Conservation (phyloP, 2,329 filamentous ascomycete species). For the Curvularia verruculosa region DNA sequence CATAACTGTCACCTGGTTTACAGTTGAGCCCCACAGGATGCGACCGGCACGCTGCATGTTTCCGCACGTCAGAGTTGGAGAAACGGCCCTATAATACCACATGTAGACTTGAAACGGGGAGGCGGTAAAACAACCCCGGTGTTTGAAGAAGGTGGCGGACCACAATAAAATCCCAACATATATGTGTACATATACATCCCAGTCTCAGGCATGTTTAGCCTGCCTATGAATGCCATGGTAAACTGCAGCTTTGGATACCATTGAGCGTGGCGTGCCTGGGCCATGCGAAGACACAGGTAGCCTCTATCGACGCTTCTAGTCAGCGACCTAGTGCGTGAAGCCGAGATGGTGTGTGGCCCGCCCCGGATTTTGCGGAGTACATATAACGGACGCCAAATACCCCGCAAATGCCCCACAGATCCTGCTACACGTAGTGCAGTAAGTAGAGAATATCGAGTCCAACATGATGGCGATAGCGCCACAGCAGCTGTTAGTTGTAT, state of each 20-base stretch:
- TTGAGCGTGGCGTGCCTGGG: not conserved
- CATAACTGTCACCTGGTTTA: constrained; percentile 5
- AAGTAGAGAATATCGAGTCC: not conserved
- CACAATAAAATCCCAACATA: not conserved
- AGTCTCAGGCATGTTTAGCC: constrained; percentile 3
- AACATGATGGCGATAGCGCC: not conserved
- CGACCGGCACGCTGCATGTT: constrained; percentile 9
- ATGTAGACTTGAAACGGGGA: constrained; percentile 5
- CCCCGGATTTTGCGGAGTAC: not conserved
- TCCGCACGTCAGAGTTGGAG: constrained; percentile 16
- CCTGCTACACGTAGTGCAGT: not conserved
- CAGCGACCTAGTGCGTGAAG: not conserved
- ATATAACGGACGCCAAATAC: not conserved
- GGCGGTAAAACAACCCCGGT: constrained; percentile 1
- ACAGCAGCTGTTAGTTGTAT: not conserved
- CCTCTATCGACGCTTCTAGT: not conserved
- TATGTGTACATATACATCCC: constrained; percentile 4
- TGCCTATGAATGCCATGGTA: not conserved
- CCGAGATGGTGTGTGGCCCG: not conserved
- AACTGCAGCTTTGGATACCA: not conserved
- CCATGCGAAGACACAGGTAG: not conserved
- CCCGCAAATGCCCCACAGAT: constrained; percentile 2
- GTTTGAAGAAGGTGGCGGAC: constrained; percentile 8
- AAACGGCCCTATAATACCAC: constrained; percentile 8
- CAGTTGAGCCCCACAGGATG: constrained; percentile 22